Conservation (phyloP, 352 stramenopile genomes). For the Phytophthora aleatoria region DNA sequence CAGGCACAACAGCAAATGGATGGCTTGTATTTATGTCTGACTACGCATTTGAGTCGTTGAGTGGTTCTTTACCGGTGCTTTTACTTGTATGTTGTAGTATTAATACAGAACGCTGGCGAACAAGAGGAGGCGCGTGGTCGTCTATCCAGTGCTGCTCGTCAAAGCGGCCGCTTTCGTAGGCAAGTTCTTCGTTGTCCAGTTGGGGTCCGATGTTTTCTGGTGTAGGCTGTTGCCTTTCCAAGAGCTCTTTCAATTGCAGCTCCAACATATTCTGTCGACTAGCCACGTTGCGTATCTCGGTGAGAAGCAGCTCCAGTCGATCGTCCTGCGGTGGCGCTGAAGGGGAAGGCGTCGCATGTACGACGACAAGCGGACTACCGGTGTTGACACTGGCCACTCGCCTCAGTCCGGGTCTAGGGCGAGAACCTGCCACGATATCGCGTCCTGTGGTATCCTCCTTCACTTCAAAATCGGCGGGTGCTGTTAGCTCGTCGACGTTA, state of each 20-base stretch:
- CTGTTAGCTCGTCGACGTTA: not conserved
- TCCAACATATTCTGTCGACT: slow-evolving; percentile 32
- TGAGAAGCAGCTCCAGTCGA: slow-evolving; percentile 29
- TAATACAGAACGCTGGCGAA: slow-evolving; percentile 21
- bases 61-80: not conserved
- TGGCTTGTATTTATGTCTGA: not conserved
- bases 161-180: slow-evolving; percentile 35
- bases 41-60: not conserved
- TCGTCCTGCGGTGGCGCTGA: slow-evolving; percentile 8
- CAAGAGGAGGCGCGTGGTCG: slow-evolving; percentile 21
- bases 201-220: not conserved
- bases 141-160: slow-evolving; percentile 40
- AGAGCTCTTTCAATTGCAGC: slow-evolving; percentile 25
- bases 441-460: not conserved
- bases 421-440: not conserved
- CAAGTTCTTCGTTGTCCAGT: slow-evolving; percentile 7
- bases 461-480: not conserved
- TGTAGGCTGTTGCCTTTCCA: slow-evolving; percentile 4
- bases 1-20: not conserved
- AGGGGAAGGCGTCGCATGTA: not conserved
- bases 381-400: slow-evolving; percentile 8
- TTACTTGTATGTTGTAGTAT: not conserved
- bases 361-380: not conserved
- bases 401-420: slow-evolving; percentile 2
- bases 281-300: slow-evolving; percentile 34